Evolutionary conservation across 345 rosid genomes (phyloP).

Genomic region (Gynandropsis gynandra): DNA sequence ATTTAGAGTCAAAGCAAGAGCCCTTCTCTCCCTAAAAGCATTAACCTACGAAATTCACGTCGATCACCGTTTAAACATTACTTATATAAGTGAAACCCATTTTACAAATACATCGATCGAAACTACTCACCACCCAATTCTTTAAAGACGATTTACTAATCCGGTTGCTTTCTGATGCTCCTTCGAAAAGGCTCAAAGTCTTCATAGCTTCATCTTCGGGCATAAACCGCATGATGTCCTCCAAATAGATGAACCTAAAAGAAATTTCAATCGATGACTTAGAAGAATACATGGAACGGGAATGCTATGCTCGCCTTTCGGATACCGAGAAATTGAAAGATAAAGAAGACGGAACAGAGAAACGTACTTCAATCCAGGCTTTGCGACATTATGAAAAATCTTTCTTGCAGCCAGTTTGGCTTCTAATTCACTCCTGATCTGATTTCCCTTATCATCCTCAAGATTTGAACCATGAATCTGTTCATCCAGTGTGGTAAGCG

Average conservation of each 20-base stretch:
- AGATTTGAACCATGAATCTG: constrained; percentile 34
- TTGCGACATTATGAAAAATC: constrained; percentile 49
- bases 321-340: not conserved
- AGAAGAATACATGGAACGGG: no score
- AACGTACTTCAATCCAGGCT: constrained; percentile 34
- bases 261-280: no score
- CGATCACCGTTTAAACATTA: not conserved
- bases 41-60: constrained; percentile 34
- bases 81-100: not conserved
- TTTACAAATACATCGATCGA: not conserved
- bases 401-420: constrained; percentile 40
- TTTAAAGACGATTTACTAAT: constrained; percentile 57
- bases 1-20: constrained; percentile 62
- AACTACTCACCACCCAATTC: constrained; percentile 69
- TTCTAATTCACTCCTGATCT: constrained; percentile 50
- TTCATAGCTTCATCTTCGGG: constrained; percentile 57
- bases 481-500: constrained; percentile 56
- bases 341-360: not conserved
- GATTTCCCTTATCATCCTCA: constrained; percentile 41
- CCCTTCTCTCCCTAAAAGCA: constrained; percentile 64
- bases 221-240: constrained; percentile 70
- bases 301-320: no score
- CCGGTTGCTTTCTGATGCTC: constrained; percentile 42
- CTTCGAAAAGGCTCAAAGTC: constrained; percentile 66
- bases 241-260: constrained; percentile 50